phyloP scores from a whole-genome alignment of 2,329 filamentous ascomycete genomes.

The Juglanconis oblonga region DNA sequence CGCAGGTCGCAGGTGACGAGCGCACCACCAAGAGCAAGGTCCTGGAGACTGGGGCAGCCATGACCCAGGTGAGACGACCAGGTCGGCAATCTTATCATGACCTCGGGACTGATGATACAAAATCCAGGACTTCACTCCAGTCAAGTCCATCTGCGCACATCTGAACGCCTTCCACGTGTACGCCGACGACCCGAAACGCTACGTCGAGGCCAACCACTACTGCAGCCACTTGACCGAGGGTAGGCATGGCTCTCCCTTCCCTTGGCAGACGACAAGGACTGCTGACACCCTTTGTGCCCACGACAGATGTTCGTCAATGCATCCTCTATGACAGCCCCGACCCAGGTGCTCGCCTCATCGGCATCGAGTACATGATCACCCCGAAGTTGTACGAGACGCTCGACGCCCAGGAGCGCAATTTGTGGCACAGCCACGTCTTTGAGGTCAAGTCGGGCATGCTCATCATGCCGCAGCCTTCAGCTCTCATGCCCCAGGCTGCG shows the following conservation, averaged over 20 bases:
- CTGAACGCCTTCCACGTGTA: constrained; percentile 87
- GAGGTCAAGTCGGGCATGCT: constrained; percentile 78
- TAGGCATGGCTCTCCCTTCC: constrained; percentile 20
- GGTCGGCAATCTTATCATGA: not conserved
- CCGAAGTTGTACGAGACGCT: constrained; percentile 66
- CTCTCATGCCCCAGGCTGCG: constrained; percentile 49
- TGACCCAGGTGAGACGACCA: constrained; percentile 47
- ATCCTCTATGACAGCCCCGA: constrained; percentile 75
- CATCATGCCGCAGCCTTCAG: constrained; percentile 64
- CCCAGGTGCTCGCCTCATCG: constrained; percentile 70
- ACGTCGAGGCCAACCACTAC: constrained; percentile 80
- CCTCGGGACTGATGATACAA: not conserved
- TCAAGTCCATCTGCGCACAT: constrained; percentile 76
- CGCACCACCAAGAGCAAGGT: constrained; percentile 53
- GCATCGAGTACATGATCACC: constrained; percentile 85
- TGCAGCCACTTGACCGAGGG: constrained; percentile 71
- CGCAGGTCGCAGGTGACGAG: constrained; percentile 39
- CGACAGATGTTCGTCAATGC: constrained; percentile 73
- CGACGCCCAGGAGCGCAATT: constrained; percentile 61
- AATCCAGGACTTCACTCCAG: constrained; percentile 61
- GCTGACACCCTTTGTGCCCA: not conserved
- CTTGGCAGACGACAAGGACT: not conserved
- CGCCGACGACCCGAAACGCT: constrained; percentile 65
- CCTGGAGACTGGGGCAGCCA: constrained; percentile 59
- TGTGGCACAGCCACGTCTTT: constrained; percentile 77